Conservation (phyloP, 345 rosid genomes). For the Balakata baccata region DNA sequence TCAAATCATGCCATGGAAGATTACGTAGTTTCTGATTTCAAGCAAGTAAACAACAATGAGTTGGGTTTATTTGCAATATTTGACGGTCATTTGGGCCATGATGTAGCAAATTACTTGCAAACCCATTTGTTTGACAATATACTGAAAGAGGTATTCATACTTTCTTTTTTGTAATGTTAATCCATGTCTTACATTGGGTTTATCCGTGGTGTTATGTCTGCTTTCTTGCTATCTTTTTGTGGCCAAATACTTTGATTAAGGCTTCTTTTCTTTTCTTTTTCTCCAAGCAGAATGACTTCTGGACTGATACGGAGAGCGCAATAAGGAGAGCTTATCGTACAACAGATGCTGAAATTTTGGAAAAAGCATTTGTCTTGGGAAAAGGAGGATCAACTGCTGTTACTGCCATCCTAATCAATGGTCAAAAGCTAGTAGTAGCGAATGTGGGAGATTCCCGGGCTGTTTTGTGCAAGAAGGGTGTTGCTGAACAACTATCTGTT, state of each 20-base stretch:
- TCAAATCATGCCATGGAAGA: conserved; percentile 83
- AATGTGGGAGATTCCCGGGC: conserved; percentile 96
- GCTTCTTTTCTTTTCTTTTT: conserved; percentile 5
- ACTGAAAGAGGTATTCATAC: conserved; percentile 54
- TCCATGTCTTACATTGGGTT: conserved; percentile 10
- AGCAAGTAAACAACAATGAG: conserved; percentile 45
- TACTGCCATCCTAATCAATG: conserved; percentile 74
- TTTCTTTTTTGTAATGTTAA: conserved; percentile 1
- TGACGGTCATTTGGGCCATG: conserved; percentile 88
- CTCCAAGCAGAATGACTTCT: conserved; percentile 58
- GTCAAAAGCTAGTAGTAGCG: conserved; percentile 66
- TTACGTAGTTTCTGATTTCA: conserved; percentile 60
- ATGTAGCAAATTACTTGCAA: conserved; percentile 71
- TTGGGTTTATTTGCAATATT: conserved; percentile 82
- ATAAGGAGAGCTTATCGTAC: conserved; percentile 63
- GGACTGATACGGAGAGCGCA: conserved; percentile 61
- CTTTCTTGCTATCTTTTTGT: background rate
- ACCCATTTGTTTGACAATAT: conserved; percentile 67
- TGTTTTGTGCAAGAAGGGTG: conserved; percentile 60
- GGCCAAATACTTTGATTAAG: background rate
- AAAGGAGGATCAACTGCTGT: conserved; percentile 94
- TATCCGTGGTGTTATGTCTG: background rate
- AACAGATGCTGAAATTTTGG: conserved; percentile 65
- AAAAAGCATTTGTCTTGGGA: conserved; percentile 52
- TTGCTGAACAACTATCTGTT: conserved; percentile 60